Evolutionary conservation across 2,329 filamentous ascomycete genomes (phyloP).

Genomic region (Aspergillus pseudoglaucus): DNA sequence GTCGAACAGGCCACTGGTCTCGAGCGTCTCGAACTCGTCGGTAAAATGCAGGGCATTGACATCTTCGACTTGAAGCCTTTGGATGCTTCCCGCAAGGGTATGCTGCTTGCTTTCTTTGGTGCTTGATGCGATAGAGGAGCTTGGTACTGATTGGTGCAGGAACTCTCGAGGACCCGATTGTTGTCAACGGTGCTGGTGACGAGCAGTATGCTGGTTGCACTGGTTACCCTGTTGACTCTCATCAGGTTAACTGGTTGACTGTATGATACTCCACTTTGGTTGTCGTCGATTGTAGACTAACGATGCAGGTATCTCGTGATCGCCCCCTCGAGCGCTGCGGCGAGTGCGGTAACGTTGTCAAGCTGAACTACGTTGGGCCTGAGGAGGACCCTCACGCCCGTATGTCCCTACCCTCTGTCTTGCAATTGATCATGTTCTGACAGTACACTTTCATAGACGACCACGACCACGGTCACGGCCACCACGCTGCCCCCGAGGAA

Average conservation of each 20-base stretch:
- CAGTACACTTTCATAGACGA: constrained; percentile 25
- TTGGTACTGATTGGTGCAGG: constrained; percentile 44
- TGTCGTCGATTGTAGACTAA: not conserved
- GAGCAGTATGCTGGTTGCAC: constrained; percentile 98
- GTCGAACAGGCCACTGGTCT: constrained; percentile 94
- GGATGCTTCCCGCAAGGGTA: constrained; percentile 82
- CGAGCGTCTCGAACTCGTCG: constrained; percentile 95
- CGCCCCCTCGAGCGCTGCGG: constrained; percentile 91
- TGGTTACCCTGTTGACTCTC: constrained; percentile 84
- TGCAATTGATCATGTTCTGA: not conserved
- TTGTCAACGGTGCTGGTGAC: constrained; percentile 83
- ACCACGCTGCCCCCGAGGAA: constrained; percentile 59
- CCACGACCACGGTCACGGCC: constrained; percentile 30
- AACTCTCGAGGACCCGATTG: constrained; percentile 82
- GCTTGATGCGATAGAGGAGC: not conserved
- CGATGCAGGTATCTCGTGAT: constrained; percentile 66
- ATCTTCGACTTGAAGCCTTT: constrained; percentile 98
- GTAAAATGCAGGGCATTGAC: constrained; percentile 98
- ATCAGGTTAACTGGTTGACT: constrained; percentile 83
- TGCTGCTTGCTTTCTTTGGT: constrained; percentile 15
- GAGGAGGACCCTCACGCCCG: constrained; percentile 63
- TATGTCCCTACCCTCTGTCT: constrained; percentile 19
- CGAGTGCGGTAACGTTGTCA: constrained; percentile 93
- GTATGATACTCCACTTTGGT: constrained; percentile 45
- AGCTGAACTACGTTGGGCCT: constrained; percentile 94